phyloP scores from a whole-genome alignment of 768 basidiomycete genomes.

The Phylloporus scabripes region DNA sequence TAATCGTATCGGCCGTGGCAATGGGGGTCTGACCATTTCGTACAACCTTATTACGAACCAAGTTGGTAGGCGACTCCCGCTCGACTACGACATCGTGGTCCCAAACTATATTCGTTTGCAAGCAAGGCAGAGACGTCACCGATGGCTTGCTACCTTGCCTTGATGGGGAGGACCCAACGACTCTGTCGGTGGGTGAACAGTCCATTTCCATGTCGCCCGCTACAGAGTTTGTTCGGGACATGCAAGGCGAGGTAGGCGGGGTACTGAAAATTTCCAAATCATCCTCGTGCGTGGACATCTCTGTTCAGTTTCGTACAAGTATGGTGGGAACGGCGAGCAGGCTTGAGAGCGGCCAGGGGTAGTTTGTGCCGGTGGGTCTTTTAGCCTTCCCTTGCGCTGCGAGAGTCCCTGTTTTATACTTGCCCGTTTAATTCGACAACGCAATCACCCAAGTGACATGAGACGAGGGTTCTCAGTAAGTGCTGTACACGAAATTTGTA shows the following conservation, averaged over 20 bases:
- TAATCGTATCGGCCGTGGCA: constrained; percentile 15
- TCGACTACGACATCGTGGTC: constrained; percentile 35
- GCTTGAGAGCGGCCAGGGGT: constrained; percentile 3
- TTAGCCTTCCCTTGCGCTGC: not conserved
- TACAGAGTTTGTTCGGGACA: constrained; percentile 19
- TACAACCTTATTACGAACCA: constrained; percentile 18
- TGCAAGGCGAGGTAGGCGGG: constrained; percentile 38
- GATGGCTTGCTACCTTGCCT: constrained; percentile 31
- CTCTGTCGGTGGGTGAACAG: constrained; percentile 10
- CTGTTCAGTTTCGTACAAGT: constrained; percentile 1
- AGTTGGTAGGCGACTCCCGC: constrained; percentile 19
- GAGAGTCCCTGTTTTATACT: constrained; percentile 21
- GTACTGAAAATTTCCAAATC: constrained; percentile 38
- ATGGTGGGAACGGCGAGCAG: constrained; percentile 11
- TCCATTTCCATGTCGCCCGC: constrained; percentile 1
- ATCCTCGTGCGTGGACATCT: constrained; percentile 32
- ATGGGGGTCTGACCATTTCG: not conserved
- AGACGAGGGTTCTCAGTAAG: constrained; percentile 6
- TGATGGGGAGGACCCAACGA: constrained; percentile 37
- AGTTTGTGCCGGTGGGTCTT: constrained; percentile 4
- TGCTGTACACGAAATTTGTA: constrained; percentile 9
- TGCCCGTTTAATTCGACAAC: constrained; percentile 10
- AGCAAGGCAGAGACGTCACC: constrained; percentile 15
- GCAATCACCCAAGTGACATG: constrained; percentile 25
- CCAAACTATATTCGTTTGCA: constrained; percentile 34